These are phyloP conservation scores for Protomyces inundatus DNA, from an alignment of 1,139 yeast species.

Conservation along the genomic window DNA sequence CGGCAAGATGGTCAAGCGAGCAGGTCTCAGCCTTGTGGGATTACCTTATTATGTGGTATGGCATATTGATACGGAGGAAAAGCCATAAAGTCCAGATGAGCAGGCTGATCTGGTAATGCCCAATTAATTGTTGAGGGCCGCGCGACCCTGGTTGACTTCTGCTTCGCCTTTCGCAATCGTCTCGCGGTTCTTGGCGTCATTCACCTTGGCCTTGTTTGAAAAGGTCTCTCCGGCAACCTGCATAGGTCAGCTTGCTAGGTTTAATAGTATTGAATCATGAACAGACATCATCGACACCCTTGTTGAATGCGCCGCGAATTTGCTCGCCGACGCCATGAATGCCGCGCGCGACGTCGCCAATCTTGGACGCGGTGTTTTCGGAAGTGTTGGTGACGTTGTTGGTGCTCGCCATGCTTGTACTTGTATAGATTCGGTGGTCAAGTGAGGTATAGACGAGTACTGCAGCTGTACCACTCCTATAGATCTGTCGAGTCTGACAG, in stretches of 20 bases:
- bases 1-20: constrained; percentile 75
- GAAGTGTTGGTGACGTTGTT: constrained; percentile 4
- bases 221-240: neutral
- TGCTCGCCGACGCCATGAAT: constrained; percentile 25
- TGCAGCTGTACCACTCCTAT: neutral
- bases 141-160: neutral
- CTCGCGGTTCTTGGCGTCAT: constrained; percentile 17
- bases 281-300: constrained; percentile 17
- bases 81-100: constrained; percentile 5
- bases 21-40: constrained; percentile 80
- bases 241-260: no score
- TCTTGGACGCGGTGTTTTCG: constrained; percentile 1
- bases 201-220: constrained; percentile 11
- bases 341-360: constrained; percentile 9
- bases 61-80: constrained; percentile 41
- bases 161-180: constrained; percentile 15
- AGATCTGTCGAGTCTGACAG: neutral
- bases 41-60: constrained; percentile 84
- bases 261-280: neutral
- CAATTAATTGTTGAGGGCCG: neutral
- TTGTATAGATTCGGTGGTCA: neutral
- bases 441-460: neutral
- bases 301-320: constrained; percentile 20
- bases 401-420: neutral
- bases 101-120: neutral